Evolutionary conservation across 306 rosid genomes (phyloP), one percentile per base, ranked within the genome.

Genomic region (Vigna reflexopilosa): DNA sequence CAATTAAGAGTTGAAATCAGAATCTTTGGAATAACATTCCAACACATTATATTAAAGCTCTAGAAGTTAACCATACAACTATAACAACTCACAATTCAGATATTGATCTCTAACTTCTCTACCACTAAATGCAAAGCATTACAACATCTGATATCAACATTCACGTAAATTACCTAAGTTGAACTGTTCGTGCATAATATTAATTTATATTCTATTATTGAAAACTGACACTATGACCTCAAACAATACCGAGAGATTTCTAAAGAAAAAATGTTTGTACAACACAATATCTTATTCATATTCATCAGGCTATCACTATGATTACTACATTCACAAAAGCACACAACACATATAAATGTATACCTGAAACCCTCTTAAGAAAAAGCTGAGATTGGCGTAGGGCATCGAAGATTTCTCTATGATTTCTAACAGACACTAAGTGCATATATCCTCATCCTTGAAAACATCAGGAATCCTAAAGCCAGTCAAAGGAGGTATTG

Each of bases 381-480:
- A 89, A 85, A 12, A 0, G 40, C 42, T 17, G 80, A 32, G 89
- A 85, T 36, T 69, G 75, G 70, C 85, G 82, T 73, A 89, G 87
- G 6, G 86, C 85, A 17, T 70, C 47, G 52, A 77, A 64, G 36
- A 87, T 76, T 55, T 85, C 86, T 45, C 77, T 51, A 2, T 80
- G 55, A 63, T 85, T 81, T 67, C 88, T 81, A 67, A 78, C 72
- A 13, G 58, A 83, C 56, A 89, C 61, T 82, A 89, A 84, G 79
- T 77, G 67, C 40, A 51, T 36, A 89, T 24, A 50, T 89, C 93
- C 12, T 87, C 82, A 16, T 87, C 78, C 36, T 49, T 70, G 67
- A 87, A 89, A 42, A 20, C 11, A 76, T 5, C 3, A 2, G 90
- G 89, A 55, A 87, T 81, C 47, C 90, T 89, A 73, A 83, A 89